phyloP scores from a whole-genome alignment of 2,329 filamentous ascomycete genomes.

The Zymoseptoria pseudotritici region DNA sequence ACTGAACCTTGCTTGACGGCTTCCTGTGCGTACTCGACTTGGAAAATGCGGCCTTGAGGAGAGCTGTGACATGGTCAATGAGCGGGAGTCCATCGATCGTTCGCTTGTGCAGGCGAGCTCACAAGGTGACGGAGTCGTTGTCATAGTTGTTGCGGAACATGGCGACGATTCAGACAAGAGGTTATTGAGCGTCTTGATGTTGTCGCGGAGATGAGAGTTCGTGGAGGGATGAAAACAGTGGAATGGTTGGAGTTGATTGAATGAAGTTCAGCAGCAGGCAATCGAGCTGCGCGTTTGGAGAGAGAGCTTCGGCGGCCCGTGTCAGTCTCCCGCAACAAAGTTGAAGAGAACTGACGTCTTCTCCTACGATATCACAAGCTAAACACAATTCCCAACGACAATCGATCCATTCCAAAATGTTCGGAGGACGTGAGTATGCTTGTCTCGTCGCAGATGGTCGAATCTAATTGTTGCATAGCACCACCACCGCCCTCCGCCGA shows the following conservation, averaged over 20 bases:
- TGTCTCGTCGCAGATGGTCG: not conserved
- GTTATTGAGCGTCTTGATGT: not conserved
- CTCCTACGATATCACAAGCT: not conserved
- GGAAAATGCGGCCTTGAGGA: conserved; percentile 97
- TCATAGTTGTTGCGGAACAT: conserved; percentile 99
- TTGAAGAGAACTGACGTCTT: not conserved
- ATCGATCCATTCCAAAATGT: conserved; percentile 14
- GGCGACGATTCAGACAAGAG: conserved; percentile 22
- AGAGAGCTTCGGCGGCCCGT: not conserved
- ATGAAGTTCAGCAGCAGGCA: not conserved
- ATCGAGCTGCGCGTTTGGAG: not conserved
- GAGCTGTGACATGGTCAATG: conserved; percentile 54
- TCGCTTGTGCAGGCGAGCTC: conserved; percentile 34
- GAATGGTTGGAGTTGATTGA: not conserved
- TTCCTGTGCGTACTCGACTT: conserved; percentile 98
- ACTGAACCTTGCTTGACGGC: conserved; percentile 99
- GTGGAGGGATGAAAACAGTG: not conserved
- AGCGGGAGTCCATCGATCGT: conserved; percentile 1
- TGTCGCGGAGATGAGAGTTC: not conserved
- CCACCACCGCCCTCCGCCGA: conserved; percentile 62
- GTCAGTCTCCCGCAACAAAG: not conserved
- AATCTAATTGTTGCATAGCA: conserved; percentile 38
- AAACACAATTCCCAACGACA: not conserved
- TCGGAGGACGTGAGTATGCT: conserved; percentile 21
- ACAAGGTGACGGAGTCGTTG: conserved; percentile 99